Evolutionary conservation across 2,329 filamentous ascomycete genomes (phyloP).

Genomic region (Paecilomyces dactylethromorphus): DNA sequence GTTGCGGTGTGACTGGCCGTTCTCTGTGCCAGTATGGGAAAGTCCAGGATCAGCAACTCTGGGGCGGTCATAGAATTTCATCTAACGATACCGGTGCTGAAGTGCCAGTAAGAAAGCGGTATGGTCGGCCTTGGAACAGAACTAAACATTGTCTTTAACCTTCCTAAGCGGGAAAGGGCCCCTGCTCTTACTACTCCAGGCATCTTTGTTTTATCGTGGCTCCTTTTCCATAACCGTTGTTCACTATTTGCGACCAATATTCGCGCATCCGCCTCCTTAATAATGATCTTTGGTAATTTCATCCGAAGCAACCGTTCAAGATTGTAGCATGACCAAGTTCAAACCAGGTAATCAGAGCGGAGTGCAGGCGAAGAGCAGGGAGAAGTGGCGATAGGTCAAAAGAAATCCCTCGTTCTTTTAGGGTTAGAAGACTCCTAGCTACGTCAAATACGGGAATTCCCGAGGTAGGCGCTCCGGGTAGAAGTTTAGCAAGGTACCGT

Average conservation of each 20-base stretch:
- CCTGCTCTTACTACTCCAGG: background rate
- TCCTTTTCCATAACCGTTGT: background rate
- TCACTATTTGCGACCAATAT: background rate
- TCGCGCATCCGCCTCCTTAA: background rate
- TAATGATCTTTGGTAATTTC: background rate
- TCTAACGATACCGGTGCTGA: background rate
- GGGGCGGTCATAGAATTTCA: background rate
- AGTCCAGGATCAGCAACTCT: background rate
- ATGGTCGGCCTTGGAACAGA: background rate
- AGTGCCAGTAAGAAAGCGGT: background rate
- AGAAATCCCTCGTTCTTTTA: background rate
- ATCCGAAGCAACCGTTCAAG: background rate
- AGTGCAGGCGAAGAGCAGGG: background rate
- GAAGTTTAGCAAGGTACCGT: background rate
- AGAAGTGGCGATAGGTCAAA: background rate
- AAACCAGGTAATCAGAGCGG: background rate
- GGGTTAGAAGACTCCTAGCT: background rate
- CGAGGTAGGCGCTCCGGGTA: background rate
- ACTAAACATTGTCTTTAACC: background rate
- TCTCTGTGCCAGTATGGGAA: background rate
- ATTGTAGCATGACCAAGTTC: background rate
- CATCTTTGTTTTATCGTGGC: background rate
- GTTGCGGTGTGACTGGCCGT: background rate
- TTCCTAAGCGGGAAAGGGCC: background rate
- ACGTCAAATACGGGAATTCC: background rate